Evolutionary conservation across 306 rosid species (phyloP), one percentile per base, ranked within the genome.

Genomic region (Sicyos baderoa): DNA sequence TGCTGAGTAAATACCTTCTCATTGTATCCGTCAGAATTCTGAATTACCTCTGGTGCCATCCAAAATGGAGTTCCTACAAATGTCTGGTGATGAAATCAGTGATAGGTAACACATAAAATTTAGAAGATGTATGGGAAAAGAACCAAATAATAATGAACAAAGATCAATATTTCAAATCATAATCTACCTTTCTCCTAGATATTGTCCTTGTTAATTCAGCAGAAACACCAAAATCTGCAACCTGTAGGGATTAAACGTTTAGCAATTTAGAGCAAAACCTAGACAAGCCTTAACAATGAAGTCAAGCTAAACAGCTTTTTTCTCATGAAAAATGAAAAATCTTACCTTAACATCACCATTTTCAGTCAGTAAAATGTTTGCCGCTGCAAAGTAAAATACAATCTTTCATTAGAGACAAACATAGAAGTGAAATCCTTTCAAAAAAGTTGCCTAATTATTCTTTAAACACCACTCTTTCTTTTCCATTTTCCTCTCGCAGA

Each of bases 21-120:
- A 76, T 94, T 85, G 76, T 94, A 94, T 75, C 99, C 99, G 14
- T 94, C 99, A 22, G 92, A 76, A 71, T 90, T 94, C 79, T 94
- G 97, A 87, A 94, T 94, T 68, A 94, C 99, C 86, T 94, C 99
- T 7, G 97, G 99, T 54, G 99, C 99, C 99, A 94, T 94, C 99
- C 99, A 94, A 78, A 90, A 94, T 42, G 99, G 99, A 18, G 99
- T 94, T 76, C 99, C 99, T 71, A 94, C 99, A 90, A 94, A 90
- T 71, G 99, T 94, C 99, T 94, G 75, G 72, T 71, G 69, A 86
- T 80, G 71, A 82, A 61, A 84, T 89, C 78, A 94, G 87, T 75
- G 75, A 42, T 75, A 72, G 64, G 51, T 77, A 17, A 73, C 40
- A 57, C 47, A 56, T 51, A 76, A 59, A 3, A 63, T 40, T 22